phyloP scores from a whole-genome alignment of 768 basidiomycete genomes.

The Suillus subaureus region DNA sequence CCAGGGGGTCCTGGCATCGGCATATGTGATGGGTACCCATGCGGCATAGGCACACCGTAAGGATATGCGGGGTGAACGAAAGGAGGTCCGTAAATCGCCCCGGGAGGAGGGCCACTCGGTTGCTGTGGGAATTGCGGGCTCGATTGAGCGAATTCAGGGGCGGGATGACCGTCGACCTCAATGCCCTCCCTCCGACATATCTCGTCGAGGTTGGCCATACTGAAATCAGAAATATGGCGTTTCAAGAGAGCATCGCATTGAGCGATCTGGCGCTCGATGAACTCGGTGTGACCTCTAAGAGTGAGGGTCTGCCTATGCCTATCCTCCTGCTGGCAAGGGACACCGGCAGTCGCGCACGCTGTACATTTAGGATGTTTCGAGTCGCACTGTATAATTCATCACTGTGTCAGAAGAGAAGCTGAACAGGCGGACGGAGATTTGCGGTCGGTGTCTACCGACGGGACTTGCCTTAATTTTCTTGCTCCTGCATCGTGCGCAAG shows the following conservation, averaged over 20 bases:
- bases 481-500: conserved; percentile 90
- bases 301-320: conserved; percentile 86
- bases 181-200: conserved; percentile 68
- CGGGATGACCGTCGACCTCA: conserved; percentile 40
- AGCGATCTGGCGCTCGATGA: conserved; percentile 75
- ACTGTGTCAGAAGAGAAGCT: conserved; percentile 33
- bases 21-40: conserved; percentile 45
- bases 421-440: conserved; percentile 66
- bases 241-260: conserved; percentile 82
- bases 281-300: conserved; percentile 81
- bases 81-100: conserved; percentile 34
- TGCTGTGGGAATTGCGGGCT: conserved; percentile 38
- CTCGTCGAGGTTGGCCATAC: conserved; percentile 65
- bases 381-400: conserved; percentile 66
- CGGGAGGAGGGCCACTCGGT: conserved; percentile 27
- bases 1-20: conserved; percentile 43
- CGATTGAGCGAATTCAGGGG: conserved; percentile 31
- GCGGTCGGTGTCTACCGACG: conserved; percentile 77
- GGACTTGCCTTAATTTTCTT: conserved; percentile 93
- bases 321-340: conserved; percentile 85
- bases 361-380: conserved; percentile 88
- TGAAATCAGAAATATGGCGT: conserved; percentile 68
- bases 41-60: conserved; percentile 43
- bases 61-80: conserved; percentile 49
- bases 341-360: conserved; percentile 80